Percentiles rank a stretch among this genome's conserved stretches.
Conservation (phyloP, 2,329 filamentous ascomycete genomes). For the Penicillium sp. region DNA sequence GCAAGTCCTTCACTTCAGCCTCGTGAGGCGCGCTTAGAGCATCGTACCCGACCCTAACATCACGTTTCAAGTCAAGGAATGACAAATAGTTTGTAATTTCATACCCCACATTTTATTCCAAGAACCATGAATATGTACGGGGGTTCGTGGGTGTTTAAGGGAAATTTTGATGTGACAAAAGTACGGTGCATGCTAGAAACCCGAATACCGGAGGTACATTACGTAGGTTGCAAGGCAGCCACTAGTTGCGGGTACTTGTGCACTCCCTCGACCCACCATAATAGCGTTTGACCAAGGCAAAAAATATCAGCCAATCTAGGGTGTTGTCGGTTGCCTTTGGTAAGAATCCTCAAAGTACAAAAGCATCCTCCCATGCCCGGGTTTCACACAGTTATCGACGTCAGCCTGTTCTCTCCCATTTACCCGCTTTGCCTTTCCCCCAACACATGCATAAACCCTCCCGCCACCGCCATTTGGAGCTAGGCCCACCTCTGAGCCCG, state of each 20-base stretch:
- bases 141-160: background rate
- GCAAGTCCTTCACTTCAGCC: background rate
- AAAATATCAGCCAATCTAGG: background rate
- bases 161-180: background rate
- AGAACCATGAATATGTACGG: background rate
- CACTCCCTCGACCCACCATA: background rate
- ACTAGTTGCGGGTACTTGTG: background rate
- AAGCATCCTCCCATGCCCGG: background rate
- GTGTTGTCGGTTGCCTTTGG: background rate
- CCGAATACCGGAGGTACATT: background rate
- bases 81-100: background rate
- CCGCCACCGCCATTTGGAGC: background rate
- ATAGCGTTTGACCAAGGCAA: background rate
- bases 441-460: background rate
- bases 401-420: background rate
- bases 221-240: background rate
- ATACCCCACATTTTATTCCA: background rate
- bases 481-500: background rate
- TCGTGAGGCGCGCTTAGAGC: background rate
- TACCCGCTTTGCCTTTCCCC: background rate
- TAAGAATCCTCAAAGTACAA: background rate
- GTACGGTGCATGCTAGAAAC: background rate
- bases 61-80: background rate
- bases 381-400: background rate
- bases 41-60: background rate